phyloP scores from a whole-genome alignment of 352 stramenopile genomes.

The Phytophthora rubi region DNA sequence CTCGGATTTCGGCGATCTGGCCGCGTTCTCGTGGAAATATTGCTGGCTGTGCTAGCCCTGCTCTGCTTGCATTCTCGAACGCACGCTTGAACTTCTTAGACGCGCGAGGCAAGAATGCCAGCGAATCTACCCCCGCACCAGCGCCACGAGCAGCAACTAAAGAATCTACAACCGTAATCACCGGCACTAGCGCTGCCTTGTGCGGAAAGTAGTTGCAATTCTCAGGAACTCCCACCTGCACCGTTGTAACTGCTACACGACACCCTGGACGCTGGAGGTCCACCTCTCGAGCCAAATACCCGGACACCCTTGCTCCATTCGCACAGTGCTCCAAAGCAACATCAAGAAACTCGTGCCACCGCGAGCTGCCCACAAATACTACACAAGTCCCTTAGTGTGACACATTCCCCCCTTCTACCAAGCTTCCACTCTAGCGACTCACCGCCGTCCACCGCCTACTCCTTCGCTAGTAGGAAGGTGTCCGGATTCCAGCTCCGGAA shows the following conservation, averaged over 20 bases:
- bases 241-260: constrained; percentile 28
- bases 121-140: background rate
- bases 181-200: constrained; percentile 59
- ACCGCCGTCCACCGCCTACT: constrained; percentile 19
- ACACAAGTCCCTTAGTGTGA: constrained; percentile 6
- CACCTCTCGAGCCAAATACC: constrained; percentile 67
- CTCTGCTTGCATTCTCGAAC: constrained; percentile 24
- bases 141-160: constrained; percentile 11
- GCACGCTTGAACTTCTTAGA: constrained; percentile 33
- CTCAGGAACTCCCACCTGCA: constrained; percentile 45
- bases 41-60: background rate
- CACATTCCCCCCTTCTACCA: background rate
- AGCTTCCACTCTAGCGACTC: background rate
- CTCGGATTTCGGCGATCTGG: constrained; percentile 29
- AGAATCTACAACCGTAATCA: constrained; percentile 64
- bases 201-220: constrained; percentile 78
- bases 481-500: constrained; percentile 52
- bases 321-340: constrained; percentile 51
- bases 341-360: constrained; percentile 81
- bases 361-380: constrained; percentile 42
- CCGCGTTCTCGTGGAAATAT: constrained; percentile 15
- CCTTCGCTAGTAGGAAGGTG: background rate
- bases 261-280: constrained; percentile 58
- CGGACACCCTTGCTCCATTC: constrained; percentile 59
- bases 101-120: constrained; percentile 9